A percentile compares a stretch with the other conserved stretches of the same genome.
Conservation (phyloP, 208 protist species). For the Trypanosoma cruzi region DNA sequence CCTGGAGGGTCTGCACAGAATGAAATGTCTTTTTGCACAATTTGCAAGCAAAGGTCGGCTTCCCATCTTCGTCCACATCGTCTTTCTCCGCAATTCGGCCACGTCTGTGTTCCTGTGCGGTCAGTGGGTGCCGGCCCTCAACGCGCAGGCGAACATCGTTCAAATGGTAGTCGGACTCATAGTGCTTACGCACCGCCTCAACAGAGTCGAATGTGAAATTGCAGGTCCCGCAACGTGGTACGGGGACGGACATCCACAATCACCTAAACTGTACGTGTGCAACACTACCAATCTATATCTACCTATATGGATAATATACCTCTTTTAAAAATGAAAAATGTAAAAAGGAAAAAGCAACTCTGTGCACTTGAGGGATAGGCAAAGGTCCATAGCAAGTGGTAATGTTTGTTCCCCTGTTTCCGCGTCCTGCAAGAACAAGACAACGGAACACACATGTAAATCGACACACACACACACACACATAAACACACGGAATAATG, state of each 20-base stretch:
- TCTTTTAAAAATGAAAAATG: no score
- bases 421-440: no score
- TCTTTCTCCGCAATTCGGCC: constrained; percentile 28
- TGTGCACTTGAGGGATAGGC: neutral
- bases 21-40: constrained; percentile 92
- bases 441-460: no score
- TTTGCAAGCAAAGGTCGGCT: constrained; percentile 79
- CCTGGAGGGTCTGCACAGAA: constrained; percentile 89
- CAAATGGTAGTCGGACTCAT: constrained; percentile 78
- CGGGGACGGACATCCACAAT: constrained; percentile 12
- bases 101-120: constrained; percentile 56
- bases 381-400: neutral
- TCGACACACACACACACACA: no score
- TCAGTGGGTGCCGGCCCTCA: constrained; percentile 72
- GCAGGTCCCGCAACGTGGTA: constrained; percentile 83
- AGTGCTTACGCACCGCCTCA: constrained; percentile 68
- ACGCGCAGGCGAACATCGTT: constrained; percentile 86
- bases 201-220: constrained; percentile 51
- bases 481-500: no score
- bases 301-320: neutral
- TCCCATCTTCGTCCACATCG: constrained; percentile 36
- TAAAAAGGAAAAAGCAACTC: neutral
- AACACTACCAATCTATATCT: neutral
- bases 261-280: neutral
- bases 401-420: neutral